Evolutionary conservation across 202 grass and related monocot genomes (phyloP).

Genomic region (Panicum hallii): DNA sequence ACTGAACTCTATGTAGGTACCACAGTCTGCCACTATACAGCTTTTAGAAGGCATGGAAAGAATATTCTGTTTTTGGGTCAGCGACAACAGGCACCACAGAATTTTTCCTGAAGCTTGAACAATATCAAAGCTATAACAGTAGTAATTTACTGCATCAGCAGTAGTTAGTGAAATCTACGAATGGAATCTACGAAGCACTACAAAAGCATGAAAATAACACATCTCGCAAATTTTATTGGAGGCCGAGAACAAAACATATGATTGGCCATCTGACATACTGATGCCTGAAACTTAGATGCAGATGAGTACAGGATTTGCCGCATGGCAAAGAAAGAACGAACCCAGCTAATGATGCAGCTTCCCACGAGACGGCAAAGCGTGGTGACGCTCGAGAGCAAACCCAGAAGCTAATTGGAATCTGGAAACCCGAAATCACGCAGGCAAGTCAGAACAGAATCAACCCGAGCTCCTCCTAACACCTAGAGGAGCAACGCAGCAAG

Average conservation of each 20-base stretch:
- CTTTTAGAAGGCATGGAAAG: conserved; percentile 6
- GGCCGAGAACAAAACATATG: not conserved
- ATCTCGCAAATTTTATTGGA: not conserved
- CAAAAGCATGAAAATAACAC: not conserved
- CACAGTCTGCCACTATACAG: conserved; percentile 23
- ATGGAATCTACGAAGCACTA: not conserved
- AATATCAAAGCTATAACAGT: conserved; percentile 21
- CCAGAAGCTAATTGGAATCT: not conserved
- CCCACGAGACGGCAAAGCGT: not conserved
- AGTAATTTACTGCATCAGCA: not conserved
- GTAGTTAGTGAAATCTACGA: not conserved
- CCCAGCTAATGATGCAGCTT: not conserved
- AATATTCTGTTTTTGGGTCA: conserved; percentile 38
- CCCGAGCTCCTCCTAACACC: not conserved
- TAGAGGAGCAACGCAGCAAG: not conserved
- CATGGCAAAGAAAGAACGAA: not conserved
- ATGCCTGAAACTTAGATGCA: not conserved
- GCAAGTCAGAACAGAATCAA: not conserved
- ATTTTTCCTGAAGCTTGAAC: conserved; percentile 5
- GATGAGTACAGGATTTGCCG: not conserved
- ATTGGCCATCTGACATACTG: not conserved
- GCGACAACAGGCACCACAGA: conserved; percentile 18
- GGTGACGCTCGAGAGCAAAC: not conserved
- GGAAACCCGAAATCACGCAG: not conserved
- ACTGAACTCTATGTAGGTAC: conserved; percentile 13